Conservation (phyloP, 2,329 filamentous ascomycete species). For the Seiridium unicorne region DNA sequence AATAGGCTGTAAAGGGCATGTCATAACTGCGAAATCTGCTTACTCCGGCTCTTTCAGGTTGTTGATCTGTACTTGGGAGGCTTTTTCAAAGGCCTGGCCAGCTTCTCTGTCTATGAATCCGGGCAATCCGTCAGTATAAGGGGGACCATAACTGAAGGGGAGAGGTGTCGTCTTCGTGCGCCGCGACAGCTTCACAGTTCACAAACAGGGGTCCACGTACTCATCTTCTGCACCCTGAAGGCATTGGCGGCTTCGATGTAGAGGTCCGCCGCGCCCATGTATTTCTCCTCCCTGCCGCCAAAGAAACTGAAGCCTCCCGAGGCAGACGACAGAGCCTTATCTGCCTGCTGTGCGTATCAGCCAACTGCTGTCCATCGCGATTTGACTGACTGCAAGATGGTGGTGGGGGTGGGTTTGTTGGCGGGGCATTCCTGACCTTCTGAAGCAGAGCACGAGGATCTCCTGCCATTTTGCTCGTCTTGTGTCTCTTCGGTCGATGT, state of each 20-base stretch:
- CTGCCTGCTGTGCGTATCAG: slow-evolving; percentile 61
- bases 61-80: slow-evolving; percentile 75
- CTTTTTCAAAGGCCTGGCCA: slow-evolving; percentile 81
- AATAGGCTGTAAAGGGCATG: too few species aligned
- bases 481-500: background rate
- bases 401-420: slow-evolving; percentile 11
- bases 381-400: too few species aligned
- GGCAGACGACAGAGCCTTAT: slow-evolving; percentile 75
- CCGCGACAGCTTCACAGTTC: background rate
- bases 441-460: slow-evolving; percentile 77
- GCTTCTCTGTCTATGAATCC: slow-evolving; percentile 71
- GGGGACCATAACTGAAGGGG: too few species aligned
- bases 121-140: background rate
- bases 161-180: background rate
- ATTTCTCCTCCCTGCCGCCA: slow-evolving; percentile 82
- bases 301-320: slow-evolving; percentile 86
- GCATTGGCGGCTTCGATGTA: slow-evolving; percentile 89
- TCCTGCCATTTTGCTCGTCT: slow-evolving; percentile 58
- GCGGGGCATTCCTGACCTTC: slow-evolving; percentile 55
- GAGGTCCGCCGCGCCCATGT: slow-evolving; percentile 82
- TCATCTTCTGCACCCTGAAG: slow-evolving; percentile 83
- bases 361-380: slow-evolving; percentile 6
- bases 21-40: too few species aligned
- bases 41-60: slow-evolving; percentile 81
- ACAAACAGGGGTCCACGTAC: slow-evolving; percentile 42